Base-by-base conservation (phyloP, 495 filamentous ascomycete genomes). In the Penicillium bialowiezense region DNA sequence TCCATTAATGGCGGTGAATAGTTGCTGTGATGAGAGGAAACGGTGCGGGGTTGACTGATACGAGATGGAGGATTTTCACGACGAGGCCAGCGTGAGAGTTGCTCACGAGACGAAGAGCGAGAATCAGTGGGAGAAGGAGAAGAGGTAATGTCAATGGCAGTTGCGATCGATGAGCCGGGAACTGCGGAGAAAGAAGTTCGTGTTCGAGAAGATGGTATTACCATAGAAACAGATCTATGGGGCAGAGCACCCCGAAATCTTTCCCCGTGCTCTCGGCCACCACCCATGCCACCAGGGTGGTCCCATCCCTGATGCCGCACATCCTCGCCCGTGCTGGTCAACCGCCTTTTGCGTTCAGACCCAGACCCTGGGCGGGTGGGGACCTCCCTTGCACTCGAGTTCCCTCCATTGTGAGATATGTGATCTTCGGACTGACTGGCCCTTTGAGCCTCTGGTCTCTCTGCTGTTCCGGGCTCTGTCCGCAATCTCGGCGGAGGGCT, bases 141-240 rank as follows among this genome's bases (percentile, higher is more conserved):
- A 12, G 70, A 70, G 2, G 63, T 61, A 21, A 74, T 48, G 32
- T 74, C 69, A 33, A 75, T 69, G 8, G 72, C 63, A 6, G 59
- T 67, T 5, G 60, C 61, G 41, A 60, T 64, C 13, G 70, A 65
- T 1, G 68, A 56, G 0, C 72, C 70, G 7, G 64, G 42, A 5
- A 32, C 20, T 5, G 47, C 14, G 4, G 51, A 31, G 29, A 40
- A 35, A 7, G 45, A 37, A 39, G 44, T 50, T 45, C 56, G 50
- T 14, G 42, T 45, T 12, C 54, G 60, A 19, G 60, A 62, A n/a
- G 50, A 46, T 7, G 53, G 45, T 23, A 44, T 24, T 2, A 55
- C 39, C 59, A 54, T 50, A 0, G 59, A 63, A 7, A 52, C 42
- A 35, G 58, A 59, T 38, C 61, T 49, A 36, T 64, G 48, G 2